phyloP scores from a whole-genome alignment of 129 eudicot genomes.

The Flaveria brownii region DNA sequence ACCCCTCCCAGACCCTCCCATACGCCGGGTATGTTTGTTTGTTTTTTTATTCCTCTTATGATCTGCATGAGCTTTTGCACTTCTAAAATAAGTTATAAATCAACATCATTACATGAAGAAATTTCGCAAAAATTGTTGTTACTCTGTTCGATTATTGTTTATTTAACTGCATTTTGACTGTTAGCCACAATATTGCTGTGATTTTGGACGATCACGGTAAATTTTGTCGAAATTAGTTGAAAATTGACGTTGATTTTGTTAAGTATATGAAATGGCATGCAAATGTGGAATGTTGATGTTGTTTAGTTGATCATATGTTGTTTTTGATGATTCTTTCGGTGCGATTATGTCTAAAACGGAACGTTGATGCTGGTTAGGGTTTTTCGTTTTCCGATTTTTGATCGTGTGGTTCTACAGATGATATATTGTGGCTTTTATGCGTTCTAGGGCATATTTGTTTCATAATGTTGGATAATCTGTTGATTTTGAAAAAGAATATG shows the following conservation, averaged over 20 bases:
- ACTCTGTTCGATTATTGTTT: conserved; percentile 19
- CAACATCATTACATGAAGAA: neutral
- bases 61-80: conserved; percentile 21
- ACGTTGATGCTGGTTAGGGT: conserved; percentile 18
- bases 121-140: neutral
- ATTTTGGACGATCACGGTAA: conserved; percentile 20
- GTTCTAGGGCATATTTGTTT: neutral
- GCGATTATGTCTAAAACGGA: neutral
- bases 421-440: neutral
- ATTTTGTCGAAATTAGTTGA: conserved; percentile 2
- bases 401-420: neutral
- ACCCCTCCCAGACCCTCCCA: too few relatives aligned
- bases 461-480: neutral
- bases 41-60: neutral
- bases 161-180: conserved; percentile 14
- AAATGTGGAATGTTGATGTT: neutral
- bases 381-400: conserved; percentile 12
- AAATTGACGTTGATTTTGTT: conserved; percentile 1
- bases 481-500: neutral
- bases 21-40: too few relatives aligned
- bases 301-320: conserved; percentile 8
- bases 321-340: neutral
- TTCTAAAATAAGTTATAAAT: conserved; percentile 7
- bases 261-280: neutral
- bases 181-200: conserved; percentile 16